Conservation (phyloP, 257 asterid species). For the Penstemon newberryi region DNA sequence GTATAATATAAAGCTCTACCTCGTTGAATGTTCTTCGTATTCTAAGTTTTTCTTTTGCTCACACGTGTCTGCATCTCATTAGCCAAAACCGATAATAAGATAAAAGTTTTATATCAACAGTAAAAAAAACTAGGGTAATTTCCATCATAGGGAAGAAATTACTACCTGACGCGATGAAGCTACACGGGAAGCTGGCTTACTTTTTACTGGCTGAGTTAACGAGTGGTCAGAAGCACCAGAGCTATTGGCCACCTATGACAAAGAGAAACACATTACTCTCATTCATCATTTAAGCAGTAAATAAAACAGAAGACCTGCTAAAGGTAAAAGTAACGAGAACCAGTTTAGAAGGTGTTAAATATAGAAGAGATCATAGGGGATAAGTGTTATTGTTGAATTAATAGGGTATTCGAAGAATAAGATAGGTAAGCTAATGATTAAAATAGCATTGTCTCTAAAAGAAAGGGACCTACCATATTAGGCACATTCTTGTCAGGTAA, state of each 20-base stretch:
- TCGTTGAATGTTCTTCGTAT: neutral
- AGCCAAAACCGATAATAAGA: neutral
- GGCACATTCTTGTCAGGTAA: slow-evolving; percentile 19
- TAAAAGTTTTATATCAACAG: neutral
- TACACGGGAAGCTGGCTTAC: neutral
- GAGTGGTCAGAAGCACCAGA: slow-evolving; percentile 20
- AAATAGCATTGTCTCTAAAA: too few species aligned
- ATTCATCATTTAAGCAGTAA: neutral
- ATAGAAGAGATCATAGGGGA: too few species aligned
- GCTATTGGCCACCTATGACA: slow-evolving; percentile 21
- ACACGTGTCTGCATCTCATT: slow-evolving; percentile 11
- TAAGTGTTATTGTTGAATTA: too few species aligned
- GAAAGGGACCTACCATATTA: slow-evolving; percentile 21
- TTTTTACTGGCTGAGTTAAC: slow-evolving; percentile 8
- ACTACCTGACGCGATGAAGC: slow-evolving; percentile 24
- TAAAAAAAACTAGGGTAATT: too few species aligned
- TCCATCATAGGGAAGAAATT: neutral
- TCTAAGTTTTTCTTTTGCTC: slow-evolving; percentile 12
- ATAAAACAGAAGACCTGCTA: too few species aligned
- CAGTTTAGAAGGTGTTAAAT: too few species aligned
- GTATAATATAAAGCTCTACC: too few species aligned
- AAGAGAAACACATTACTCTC: neutral
- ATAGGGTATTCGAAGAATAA: too few species aligned
- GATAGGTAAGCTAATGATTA: too few species aligned
- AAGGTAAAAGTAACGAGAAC: too few species aligned